These are phyloP conservation scores for Yarrowia sp. DNA, from an alignment of 805 yeast species.

Conservation along the genomic window DNA sequence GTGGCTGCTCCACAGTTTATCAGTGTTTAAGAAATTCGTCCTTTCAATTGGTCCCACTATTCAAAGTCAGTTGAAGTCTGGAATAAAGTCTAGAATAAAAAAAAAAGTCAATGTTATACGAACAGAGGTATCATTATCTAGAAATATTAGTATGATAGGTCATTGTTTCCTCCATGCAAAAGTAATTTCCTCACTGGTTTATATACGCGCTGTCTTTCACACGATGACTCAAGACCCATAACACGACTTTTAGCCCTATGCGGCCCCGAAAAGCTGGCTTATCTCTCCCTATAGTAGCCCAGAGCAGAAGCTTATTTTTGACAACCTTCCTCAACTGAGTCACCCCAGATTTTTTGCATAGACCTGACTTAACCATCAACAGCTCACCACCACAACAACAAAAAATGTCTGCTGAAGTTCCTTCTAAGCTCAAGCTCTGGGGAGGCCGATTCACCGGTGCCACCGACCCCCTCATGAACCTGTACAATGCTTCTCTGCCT, in stretches of 20 bases:
- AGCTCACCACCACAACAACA: neutral
- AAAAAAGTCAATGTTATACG: neutral
- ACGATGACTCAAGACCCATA: neutral
- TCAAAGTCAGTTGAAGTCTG: neutral
- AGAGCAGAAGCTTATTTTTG: neutral
- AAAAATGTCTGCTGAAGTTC: conserved; percentile 27
- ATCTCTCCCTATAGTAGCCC: neutral
- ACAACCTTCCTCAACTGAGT: conserved; percentile 3
- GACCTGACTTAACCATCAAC: neutral
- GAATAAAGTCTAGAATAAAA: too few relatives aligned
- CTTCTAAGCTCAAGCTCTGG: conserved; percentile 79
- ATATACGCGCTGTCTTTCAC: too few relatives aligned
- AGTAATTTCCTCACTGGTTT: too few relatives aligned
- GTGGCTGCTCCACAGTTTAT: neutral
- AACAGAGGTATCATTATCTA: neutral
- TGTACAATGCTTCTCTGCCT: conserved; percentile 94
- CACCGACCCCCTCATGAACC: conserved; percentile 95
- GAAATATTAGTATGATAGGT: too few relatives aligned
- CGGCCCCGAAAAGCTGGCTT: neutral
- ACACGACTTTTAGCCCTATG: neutral
- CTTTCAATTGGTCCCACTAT: conserved; percentile 2
- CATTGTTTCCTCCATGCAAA: neutral
- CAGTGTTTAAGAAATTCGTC: neutral
- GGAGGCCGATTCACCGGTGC: conserved; percentile 97
- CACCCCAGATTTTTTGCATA: conserved; percentile 14